Percentiles rank a stretch among this genome's conserved stretches.
These are phyloP conservation scores for Triticum urartu DNA, from an alignment of 176 grass and related monocot species.

Conservation along the genomic window DNA sequence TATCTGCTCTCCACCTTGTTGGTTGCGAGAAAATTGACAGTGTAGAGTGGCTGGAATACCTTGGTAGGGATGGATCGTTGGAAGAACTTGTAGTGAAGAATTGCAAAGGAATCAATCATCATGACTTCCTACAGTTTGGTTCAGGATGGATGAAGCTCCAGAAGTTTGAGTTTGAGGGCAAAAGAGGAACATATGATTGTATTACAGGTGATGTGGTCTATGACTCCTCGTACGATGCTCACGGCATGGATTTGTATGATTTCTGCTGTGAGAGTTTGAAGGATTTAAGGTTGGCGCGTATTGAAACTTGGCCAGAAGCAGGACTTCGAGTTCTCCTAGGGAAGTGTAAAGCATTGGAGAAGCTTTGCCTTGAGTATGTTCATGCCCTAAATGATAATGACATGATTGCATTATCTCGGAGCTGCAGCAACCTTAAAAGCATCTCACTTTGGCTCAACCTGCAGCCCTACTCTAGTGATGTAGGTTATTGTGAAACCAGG, in stretches of 20 bases:
- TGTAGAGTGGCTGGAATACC: not conserved
- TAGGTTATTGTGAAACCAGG: not conserved
- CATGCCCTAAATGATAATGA: not conserved
- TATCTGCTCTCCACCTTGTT: too few relatives aligned
- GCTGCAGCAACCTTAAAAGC: conserved; percentile 11
- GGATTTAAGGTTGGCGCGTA: not conserved
- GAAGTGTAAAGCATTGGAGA: conserved; percentile 1
- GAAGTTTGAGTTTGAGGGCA: not conserved
- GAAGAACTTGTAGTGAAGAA: not conserved
- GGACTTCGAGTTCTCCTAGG: not conserved
- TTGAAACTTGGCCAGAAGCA: not conserved
- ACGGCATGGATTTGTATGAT: not conserved
- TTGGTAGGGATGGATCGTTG: not conserved
- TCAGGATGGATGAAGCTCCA: not conserved
- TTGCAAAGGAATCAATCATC: not conserved
- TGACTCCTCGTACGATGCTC: not conserved
- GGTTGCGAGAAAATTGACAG: too few relatives aligned
- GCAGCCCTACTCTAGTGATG: not conserved
- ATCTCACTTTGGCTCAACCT: not conserved
- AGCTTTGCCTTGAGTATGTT: not conserved
- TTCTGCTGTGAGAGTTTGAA: not conserved
- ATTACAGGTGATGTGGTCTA: not conserved
- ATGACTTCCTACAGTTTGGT: not conserved
- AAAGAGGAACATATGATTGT: not conserved
- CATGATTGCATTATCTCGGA: not conserved